Evolutionary conservation across 495 filamentous ascomycete species (phyloP).

Genomic region (Parathielavia hyrcaniae): DNA sequence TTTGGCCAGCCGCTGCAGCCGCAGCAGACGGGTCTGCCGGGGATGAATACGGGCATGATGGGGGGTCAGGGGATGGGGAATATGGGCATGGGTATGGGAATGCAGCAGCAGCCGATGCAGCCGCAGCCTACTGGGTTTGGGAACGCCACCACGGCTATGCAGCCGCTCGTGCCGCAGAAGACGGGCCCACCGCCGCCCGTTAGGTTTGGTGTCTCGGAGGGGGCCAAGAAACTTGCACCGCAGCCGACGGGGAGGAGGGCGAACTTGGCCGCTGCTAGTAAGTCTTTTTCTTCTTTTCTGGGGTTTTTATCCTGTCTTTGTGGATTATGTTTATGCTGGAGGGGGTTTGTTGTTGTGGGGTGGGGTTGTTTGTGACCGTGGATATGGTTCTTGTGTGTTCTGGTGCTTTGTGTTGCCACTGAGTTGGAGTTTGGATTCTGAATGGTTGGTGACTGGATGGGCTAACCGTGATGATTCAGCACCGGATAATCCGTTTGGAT

Average conservation of each 20-base stretch:
- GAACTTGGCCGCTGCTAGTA: slow-evolving; percentile 91
- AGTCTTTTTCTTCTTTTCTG: slow-evolving; percentile 42
- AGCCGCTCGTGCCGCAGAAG: slow-evolving; percentile 70
- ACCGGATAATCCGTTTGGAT: slow-evolving; percentile 27
- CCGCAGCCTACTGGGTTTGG: slow-evolving; percentile 49
- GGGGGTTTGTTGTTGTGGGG: too few relatives aligned
- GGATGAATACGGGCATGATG: slow-evolving; percentile 44
- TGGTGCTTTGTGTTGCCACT: too few relatives aligned
- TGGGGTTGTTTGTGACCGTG: too few relatives aligned
- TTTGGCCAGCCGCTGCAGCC: slow-evolving; percentile 53
- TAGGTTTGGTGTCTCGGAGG: slow-evolving; percentile 71
- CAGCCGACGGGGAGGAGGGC: slow-evolving; percentile 87
- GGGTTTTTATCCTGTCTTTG: too few relatives aligned
- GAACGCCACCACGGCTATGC: slow-evolving; percentile 29
- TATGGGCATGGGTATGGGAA: slow-evolving; percentile 14
- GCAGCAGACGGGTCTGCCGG: slow-evolving; percentile 31
- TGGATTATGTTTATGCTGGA: too few relatives aligned
- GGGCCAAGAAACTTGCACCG: slow-evolving; percentile 68
- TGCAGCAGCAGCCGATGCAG: slow-evolving; percentile 57
- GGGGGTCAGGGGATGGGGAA: slow-evolving; percentile 19
- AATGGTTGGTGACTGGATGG: neutral
- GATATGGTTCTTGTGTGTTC: neutral
- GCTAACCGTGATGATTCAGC: slow-evolving; percentile 8
- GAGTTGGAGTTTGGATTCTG: neutral
- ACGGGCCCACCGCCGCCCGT: slow-evolving; percentile 90